phyloP scores from a whole-genome alignment of 169 alveolate genomes.

The Besnoitia besnoiti region DNA sequence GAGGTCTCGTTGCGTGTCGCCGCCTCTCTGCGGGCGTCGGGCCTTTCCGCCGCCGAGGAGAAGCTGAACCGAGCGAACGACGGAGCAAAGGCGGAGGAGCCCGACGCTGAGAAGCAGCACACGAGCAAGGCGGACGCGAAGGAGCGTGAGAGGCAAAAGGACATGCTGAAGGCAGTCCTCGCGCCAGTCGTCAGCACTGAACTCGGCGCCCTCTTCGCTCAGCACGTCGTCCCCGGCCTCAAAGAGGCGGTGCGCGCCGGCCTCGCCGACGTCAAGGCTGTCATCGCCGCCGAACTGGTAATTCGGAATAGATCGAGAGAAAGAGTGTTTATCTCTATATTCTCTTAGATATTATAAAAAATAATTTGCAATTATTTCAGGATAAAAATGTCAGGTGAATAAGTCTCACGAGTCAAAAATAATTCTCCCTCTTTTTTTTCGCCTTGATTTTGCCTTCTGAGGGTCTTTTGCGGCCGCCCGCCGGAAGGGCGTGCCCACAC shows the following conservation, averaged over 20 bases:
- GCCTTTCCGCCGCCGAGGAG: not conserved
- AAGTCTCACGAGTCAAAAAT: not conserved
- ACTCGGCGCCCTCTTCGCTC: not conserved
- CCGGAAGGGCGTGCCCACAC: not conserved
- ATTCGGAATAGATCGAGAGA: not conserved
- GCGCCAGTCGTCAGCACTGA: not conserved
- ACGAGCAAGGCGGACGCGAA: not conserved
- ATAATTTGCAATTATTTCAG: not conserved
- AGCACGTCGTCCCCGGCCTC: conserved; percentile 31
- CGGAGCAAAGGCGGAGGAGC: too few relatives aligned
- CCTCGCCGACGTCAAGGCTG: conserved; percentile 8
- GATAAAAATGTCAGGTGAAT: not conserved
- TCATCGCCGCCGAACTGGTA: not conserved
- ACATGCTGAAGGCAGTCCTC: not conserved
- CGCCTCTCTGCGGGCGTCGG: not conserved
- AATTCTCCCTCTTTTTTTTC: not conserved
- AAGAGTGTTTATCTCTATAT: too few relatives aligned
- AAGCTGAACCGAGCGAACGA: too few relatives aligned
- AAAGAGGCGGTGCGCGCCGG: conserved; percentile 16
- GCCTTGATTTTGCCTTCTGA: not conserved
- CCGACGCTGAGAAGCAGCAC: not conserved
- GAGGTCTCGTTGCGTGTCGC: not conserved
- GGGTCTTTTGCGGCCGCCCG: not conserved
- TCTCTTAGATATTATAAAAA: too few relatives aligned
- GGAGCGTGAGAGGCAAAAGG: conserved; percentile 5